These are phyloP conservation scores for Nitzschia sp. DNA, from an alignment of 108 stramenopile species.

Conservation along the genomic window DNA sequence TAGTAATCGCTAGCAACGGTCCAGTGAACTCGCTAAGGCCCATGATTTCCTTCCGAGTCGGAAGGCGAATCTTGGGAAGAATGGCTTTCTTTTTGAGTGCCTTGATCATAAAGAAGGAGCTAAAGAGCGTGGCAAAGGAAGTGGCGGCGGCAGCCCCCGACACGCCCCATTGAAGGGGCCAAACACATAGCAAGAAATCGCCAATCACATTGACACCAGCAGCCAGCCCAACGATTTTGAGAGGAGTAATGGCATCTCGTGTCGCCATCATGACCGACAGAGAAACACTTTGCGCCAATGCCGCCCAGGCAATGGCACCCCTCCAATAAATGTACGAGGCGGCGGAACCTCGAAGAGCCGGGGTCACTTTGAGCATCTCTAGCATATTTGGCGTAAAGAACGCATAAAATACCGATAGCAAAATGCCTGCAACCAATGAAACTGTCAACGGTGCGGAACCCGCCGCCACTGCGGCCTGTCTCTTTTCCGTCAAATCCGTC, in stretches of 20 bases:
- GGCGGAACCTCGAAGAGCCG: slow-evolving; percentile 38
- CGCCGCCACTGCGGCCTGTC: slow-evolving; percentile 47
- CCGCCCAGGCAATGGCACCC: slow-evolving; percentile 68
- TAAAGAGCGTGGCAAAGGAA: slow-evolving; percentile 67
- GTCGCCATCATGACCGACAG: slow-evolving; percentile 72
- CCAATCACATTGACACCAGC: slow-evolving; percentile 71
- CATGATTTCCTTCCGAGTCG: slow-evolving; percentile 54
- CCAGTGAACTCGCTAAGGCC: slow-evolving; percentile 67
- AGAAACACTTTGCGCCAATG: slow-evolving; percentile 61
- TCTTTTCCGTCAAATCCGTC: slow-evolving; percentile 14
- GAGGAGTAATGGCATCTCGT: slow-evolving; percentile 75
- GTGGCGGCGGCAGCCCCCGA: slow-evolving; percentile 83
- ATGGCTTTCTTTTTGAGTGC: slow-evolving; percentile 53
- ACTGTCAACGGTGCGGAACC: slow-evolving; percentile 68
- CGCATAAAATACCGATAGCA: slow-evolving; percentile 64
- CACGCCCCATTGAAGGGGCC: slow-evolving; percentile 67
- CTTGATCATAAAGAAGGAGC: slow-evolving; percentile 62
- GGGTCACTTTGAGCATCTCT: slow-evolving; percentile 55
- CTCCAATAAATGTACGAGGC: slow-evolving; percentile 77
- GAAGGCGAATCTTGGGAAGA: slow-evolving; percentile 57
- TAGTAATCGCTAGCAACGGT: slow-evolving; percentile 73
- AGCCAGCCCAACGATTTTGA: slow-evolving; percentile 70
- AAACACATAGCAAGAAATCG: slow-evolving; percentile 66
- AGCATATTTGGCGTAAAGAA: slow-evolving; percentile 60
- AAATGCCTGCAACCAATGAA: slow-evolving; percentile 51